phyloP scores from a whole-genome alignment of 2,329 filamentous ascomycete species.

The Fusarium graminum region DNA sequence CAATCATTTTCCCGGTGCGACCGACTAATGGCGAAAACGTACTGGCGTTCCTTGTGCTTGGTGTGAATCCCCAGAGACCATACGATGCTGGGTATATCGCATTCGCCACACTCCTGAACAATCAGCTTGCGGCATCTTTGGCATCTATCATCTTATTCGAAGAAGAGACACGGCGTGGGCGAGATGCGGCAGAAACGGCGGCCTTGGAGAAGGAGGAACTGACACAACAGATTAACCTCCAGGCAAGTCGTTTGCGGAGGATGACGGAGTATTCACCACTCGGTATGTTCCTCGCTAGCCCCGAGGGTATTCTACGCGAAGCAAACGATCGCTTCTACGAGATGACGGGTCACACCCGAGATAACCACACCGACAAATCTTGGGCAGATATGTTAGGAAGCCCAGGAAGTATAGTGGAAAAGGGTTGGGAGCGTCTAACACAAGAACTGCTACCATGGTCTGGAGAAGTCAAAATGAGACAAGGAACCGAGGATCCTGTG shows the following conservation, averaged over 20 bases:
- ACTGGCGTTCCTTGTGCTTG: slow-evolving; percentile 75
- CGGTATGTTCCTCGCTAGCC: slow-evolving; percentile 56
- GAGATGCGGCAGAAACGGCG: slow-evolving; percentile 53
- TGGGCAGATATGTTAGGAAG: slow-evolving; percentile 58
- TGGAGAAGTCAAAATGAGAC: slow-evolving; percentile 59
- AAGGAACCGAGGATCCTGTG: slow-evolving; percentile 22
- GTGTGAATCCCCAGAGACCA: slow-evolving; percentile 75
- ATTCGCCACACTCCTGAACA: slow-evolving; percentile 62
- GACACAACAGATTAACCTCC: slow-evolving; percentile 53
- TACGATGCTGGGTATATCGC: slow-evolving; percentile 77
- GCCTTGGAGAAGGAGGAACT: slow-evolving; percentile 53
- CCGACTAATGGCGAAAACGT: slow-evolving; percentile 72
- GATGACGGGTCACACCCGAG: slow-evolving; percentile 59
- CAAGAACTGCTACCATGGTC: slow-evolving; percentile 54
- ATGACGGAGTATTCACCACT: slow-evolving; percentile 56
- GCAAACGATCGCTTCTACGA: slow-evolving; percentile 63
- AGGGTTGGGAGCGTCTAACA: slow-evolving; percentile 56
- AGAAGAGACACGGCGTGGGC: slow-evolving; percentile 69
- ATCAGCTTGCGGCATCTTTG: slow-evolving; percentile 70
- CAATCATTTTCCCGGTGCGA: slow-evolving; percentile 76
- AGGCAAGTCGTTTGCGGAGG: slow-evolving; percentile 53
- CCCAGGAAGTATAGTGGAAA: slow-evolving; percentile 50
- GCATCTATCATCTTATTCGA: slow-evolving; percentile 75
- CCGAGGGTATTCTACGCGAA: slow-evolving; percentile 58
- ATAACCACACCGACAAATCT: slow-evolving; percentile 56